These are phyloP conservation scores for Tetraselmis striata DNA, from an alignment of 139 green algal species.

Conservation along the genomic window DNA sequence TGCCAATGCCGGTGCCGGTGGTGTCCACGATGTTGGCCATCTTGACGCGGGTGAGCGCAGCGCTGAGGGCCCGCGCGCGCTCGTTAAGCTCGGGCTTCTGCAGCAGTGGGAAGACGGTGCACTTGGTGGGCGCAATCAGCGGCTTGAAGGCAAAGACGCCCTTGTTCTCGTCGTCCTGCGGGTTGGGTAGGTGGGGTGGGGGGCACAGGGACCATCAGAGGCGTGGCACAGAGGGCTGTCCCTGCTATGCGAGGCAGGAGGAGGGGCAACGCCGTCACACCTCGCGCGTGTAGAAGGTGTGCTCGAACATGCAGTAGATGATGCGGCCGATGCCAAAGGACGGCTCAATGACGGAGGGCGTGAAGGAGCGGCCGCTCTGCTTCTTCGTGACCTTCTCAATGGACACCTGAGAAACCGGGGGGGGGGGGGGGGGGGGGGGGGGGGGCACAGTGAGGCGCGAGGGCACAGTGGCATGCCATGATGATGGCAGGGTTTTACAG, in stretches of 20 bases:
- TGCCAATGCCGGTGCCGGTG: conserved; percentile 83
- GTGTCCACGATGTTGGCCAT: conserved; percentile 88
- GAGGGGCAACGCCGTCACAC: not conserved
- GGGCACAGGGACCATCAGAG: no score
- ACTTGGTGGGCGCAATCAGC: conserved; percentile 91
- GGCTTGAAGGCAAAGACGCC: conserved; percentile 81
- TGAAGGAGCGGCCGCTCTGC: conserved; percentile 69
- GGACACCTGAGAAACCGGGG: conserved; percentile 63
- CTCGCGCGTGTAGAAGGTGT: conserved; percentile 85
- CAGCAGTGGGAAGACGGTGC: conserved; percentile 87
- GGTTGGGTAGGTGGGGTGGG: not conserved
- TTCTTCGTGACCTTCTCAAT: conserved; percentile 68
- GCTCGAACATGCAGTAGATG: conserved; percentile 98
- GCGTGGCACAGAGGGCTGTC: no score
- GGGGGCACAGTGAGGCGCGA: no score
- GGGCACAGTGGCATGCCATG: no score
- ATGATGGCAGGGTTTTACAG: no score
- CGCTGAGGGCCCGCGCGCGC: conserved; percentile 41
- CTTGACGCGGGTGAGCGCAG: conserved; percentile 44
- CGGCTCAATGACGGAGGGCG: conserved; percentile 93
- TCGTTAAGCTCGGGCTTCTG: conserved; percentile 61
- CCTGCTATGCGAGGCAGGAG: not conserved
- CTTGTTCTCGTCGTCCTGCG: conserved; percentile 35
- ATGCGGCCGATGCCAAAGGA: conserved; percentile 98
- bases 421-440: no score